phyloP scores from a whole-genome alignment of 257 asterid genomes.

The Fraxinus excelsior region DNA sequence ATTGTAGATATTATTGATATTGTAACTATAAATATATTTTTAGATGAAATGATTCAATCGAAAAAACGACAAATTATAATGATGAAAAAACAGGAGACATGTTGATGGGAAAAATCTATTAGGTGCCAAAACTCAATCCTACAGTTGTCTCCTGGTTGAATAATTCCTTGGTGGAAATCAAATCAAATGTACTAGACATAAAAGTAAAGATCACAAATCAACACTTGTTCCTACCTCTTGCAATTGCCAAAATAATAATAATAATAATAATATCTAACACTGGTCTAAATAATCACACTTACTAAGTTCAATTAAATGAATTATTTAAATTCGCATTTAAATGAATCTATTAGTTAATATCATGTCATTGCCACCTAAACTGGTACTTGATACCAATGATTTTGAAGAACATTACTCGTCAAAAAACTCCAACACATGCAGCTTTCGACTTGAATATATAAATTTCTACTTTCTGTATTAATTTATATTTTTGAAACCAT shows the following conservation, averaged over 20 bases:
- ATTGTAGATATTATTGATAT: too few relatives aligned
- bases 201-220: background rate
- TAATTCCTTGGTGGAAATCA: background rate
- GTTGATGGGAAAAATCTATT: background rate
- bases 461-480: background rate
- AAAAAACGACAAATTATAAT: background rate
- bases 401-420: too few relatives aligned
- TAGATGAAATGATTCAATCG: background rate
- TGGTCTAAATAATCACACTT: too few relatives aligned
- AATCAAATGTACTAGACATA: background rate
- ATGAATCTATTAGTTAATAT: too few relatives aligned
- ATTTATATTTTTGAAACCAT: too few relatives aligned
- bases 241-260: background rate
- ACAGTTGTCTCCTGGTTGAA: conserved; percentile 21
- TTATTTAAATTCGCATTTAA: too few relatives aligned
- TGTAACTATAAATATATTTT: background rate
- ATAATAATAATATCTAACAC: too few relatives aligned
- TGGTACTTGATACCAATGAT: too few relatives aligned
- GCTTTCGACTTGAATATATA: background rate
- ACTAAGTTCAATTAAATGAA: too few relatives aligned
- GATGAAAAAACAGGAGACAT: background rate
- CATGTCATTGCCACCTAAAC: too few relatives aligned
- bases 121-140: background rate
- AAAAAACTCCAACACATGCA: too few relatives aligned
- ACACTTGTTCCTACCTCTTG: background rate